Conservation (phyloP, 257 asterid species). For the Nicotiana tabacum region DNA sequence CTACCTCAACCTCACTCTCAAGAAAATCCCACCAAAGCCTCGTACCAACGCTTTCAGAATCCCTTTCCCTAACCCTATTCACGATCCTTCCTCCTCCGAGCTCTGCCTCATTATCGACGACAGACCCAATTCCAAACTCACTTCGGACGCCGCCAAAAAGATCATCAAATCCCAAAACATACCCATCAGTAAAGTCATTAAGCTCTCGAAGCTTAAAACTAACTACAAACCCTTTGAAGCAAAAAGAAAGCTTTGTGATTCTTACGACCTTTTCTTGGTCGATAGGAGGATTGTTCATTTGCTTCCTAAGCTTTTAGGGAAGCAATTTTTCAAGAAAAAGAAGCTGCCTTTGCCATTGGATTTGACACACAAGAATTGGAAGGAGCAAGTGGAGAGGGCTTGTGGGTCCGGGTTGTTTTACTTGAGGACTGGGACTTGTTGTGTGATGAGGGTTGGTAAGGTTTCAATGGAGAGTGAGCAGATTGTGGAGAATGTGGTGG, state of each 20-base stretch:
- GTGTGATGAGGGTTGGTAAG: conserved; percentile 69
- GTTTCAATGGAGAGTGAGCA: conserved; percentile 52
- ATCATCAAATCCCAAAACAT: conserved; percentile 48
- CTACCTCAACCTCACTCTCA: conserved; percentile 72
- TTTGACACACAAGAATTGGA: conserved; percentile 56
- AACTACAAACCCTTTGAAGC: conserved; percentile 79
- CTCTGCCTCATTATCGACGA: conserved; percentile 74
- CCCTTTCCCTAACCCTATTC: conserved; percentile 51
- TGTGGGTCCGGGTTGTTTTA: conserved; percentile 53
- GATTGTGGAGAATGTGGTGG: conserved; percentile 55
- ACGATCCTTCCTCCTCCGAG: conserved; percentile 35
- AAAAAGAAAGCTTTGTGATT: conserved; percentile 70
- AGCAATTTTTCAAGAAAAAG: conserved; percentile 72
- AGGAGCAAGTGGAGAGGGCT: conserved; percentile 66
- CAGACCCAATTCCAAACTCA: conserved; percentile 49
- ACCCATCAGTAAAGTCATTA: conserved; percentile 54
- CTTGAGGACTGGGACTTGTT: conserved; percentile 69
- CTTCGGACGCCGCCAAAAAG: conserved; percentile 54
- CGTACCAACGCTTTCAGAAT: conserved; percentile 62
- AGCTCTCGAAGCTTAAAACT: conserved; percentile 62
- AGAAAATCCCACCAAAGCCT: conserved; percentile 59
- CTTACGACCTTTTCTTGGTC: conserved; percentile 66
- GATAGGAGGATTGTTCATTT: conserved; percentile 78
- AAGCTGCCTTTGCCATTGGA: conserved; percentile 85
- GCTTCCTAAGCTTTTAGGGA: conserved; percentile 83